Evolutionary conservation across 495 filamentous ascomycete species (phyloP).

Genomic region (Talaromyces proteolyticus): DNA sequence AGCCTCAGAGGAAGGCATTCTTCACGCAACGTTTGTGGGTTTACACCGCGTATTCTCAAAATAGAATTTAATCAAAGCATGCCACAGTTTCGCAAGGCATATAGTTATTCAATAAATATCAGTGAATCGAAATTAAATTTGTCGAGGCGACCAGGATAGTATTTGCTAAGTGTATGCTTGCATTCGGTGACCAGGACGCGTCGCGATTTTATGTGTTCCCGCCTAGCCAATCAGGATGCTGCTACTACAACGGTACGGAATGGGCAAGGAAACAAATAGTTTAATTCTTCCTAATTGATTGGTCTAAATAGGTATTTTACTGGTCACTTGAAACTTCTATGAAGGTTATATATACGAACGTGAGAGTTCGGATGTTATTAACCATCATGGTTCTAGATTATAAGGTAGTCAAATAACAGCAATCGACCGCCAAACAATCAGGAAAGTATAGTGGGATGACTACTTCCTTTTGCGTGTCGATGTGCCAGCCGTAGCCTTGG

Average conservation of each 20-base stretch:
- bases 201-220: not conserved
- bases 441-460: conserved; percentile 6
- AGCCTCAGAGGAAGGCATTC: not conserved
- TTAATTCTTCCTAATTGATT: no score
- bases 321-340: no score
- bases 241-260: no score
- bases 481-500: conserved; percentile 19
- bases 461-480: conserved; percentile 39
- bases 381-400: not conserved
- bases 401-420: not conserved
- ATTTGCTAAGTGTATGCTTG: no score
- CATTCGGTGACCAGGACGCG: not conserved
- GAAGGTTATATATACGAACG: no score
- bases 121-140: no score
- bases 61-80: not conserved
- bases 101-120: no score
- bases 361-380: no score
- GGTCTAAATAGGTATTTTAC: no score
- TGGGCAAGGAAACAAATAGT: no score
- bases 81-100: no score
- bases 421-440: not conserved
- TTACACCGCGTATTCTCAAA: not conserved
- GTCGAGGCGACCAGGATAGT: no score
- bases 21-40: not conserved
- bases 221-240: conserved; percentile 2